Percentiles rank a stretch among this genome's conserved stretches.
Conservation (phyloP, 106 monocot genomes). For the Dactylorhiza incarnata region DNA sequence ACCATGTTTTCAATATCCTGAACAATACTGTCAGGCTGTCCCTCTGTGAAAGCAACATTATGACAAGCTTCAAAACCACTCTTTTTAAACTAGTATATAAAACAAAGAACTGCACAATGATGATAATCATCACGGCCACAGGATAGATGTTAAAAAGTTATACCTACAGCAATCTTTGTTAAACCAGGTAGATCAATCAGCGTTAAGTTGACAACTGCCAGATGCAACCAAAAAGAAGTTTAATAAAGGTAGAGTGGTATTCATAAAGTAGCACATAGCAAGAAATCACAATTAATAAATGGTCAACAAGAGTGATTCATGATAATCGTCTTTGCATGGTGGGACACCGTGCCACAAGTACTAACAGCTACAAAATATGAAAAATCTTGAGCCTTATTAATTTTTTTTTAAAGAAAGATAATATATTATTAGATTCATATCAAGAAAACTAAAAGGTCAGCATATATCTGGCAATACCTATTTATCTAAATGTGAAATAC, state of each 20-base stretch:
- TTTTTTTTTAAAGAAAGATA: too few relatives aligned
- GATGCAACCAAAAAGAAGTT: slow-evolving; percentile 3
- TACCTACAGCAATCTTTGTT: slow-evolving; percentile 66
- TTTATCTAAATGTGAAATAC: too few relatives aligned
- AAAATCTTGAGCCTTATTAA: too few relatives aligned
- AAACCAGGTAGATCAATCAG: slow-evolving; percentile 63
- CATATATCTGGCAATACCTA: too few relatives aligned
- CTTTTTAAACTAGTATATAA: neutral
- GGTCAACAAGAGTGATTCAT: too few relatives aligned
- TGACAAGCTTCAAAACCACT: neutral
- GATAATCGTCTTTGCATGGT: too few relatives aligned
- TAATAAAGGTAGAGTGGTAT: neutral
- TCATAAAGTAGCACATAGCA: neutral
- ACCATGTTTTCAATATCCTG: slow-evolving; percentile 87
- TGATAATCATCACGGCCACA: neutral
- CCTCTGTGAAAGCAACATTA: slow-evolving; percentile 26
- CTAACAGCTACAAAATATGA: too few relatives aligned
- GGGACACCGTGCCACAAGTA: too few relatives aligned
- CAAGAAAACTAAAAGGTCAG: too few relatives aligned
- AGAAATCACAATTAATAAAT: too few relatives aligned
- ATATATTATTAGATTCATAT: too few relatives aligned
- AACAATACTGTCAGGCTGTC: slow-evolving; percentile 63
- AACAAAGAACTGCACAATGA: neutral
- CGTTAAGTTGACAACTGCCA: slow-evolving; percentile 57
- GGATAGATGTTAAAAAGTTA: neutral